Evolutionary conservation across 345 rosid genomes (phyloP).

Genomic region (Luvunga scandens): DNA sequence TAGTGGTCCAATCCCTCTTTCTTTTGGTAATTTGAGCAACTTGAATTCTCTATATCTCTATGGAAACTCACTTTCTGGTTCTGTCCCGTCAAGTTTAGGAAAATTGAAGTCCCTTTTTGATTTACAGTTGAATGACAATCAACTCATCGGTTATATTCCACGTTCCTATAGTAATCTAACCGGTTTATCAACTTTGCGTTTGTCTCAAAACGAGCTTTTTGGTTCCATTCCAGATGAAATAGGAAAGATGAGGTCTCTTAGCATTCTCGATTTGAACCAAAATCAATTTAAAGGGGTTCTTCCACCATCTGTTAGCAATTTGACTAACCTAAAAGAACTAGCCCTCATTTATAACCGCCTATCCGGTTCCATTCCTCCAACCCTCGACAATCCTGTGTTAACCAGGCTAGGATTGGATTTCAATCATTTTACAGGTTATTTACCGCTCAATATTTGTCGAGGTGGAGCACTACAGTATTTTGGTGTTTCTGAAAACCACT

Average conservation of each 20-base stretch:
- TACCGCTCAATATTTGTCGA: background rate
- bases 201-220: background rate
- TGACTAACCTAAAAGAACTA: background rate
- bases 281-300: constrained; percentile 9
- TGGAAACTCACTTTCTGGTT: background rate
- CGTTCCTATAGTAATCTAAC: constrained; percentile 1
- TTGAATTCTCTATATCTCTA: background rate
- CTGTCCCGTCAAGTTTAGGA: constrained; percentile 13
- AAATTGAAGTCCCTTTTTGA: background rate
- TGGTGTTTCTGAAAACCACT: no score
- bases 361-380: background rate
- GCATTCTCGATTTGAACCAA: background rate
- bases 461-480: no score
- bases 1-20: background rate
- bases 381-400: constrained; percentile 2
- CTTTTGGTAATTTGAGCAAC: background rate
- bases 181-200: background rate
- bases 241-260: constrained; percentile 17
- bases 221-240: constrained; percentile 26
- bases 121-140: background rate
- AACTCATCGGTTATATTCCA: background rate
- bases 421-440: constrained; percentile 16
- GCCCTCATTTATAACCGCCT: background rate
- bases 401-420: background rate
- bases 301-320: background rate